Evolutionary conservation across 2,329 filamentous ascomycete species (phyloP), one percentile per base, ranked within the genome.

Genomic region (Coniochaeta sp.): DNA sequence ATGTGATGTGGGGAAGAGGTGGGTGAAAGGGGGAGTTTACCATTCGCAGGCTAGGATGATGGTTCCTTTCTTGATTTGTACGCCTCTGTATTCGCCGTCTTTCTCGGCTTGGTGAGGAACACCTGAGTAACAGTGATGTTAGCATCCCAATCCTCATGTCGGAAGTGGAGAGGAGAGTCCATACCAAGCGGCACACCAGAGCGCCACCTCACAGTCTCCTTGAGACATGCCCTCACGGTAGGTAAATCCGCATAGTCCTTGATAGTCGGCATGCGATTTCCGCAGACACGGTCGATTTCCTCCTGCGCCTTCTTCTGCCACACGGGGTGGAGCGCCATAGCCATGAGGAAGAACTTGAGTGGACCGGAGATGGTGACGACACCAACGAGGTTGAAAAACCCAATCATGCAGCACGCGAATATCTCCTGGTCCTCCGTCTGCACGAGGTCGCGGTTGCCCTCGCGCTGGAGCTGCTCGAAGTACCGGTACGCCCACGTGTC

Each of bases 131-230:
- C 3, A 13, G 22, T n/a, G 16, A 26, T n/a, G 42, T 18, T 26
- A 31, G 26, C 18, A n/a, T 12, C 14, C n/a, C 14, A n/a, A 2
- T 30, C 30, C 7, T 12, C 8, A 31, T 4, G 3, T 6, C n/a
- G n/a, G n/a, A n/a, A n/a, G n/a, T n/a, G n/a, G n/a, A n/a, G 31
- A 20, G 3, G 14, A 7, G 26, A 10, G 1, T 48, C 16, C 30
- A 20, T 3, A 72, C 74, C 73, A 4, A 78, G 66, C 10, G 78
- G 77, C 4, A 81, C 76, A 31, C 77, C 73, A 4, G 78, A 79
- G 49, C 77, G 68, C 79, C 79, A 82, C 42, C 79, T 67, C n/a
- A 81, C 61, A 13, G 76, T 78, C 64, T 83, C 80, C 63, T 82
- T 81, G 26, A 82, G 64, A 40, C 77, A 77, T 1, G 79, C 79